Evolutionary conservation across 2,329 filamentous ascomycete genomes (phyloP).

Genomic region (Ustulina deusta): DNA sequence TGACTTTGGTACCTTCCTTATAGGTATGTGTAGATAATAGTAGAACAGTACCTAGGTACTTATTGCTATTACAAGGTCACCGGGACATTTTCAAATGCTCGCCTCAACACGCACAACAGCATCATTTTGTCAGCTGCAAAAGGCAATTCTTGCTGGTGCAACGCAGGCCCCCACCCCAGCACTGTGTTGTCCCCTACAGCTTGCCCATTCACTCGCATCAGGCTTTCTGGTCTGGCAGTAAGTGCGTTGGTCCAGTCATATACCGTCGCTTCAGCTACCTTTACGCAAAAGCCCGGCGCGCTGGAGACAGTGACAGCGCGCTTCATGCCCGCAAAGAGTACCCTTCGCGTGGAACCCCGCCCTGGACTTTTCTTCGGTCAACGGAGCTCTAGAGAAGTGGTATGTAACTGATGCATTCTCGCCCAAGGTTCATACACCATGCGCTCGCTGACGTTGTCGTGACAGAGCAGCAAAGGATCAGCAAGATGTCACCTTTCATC

Average conservation of each 20-base stretch:
- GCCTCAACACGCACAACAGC: too few relatives aligned
- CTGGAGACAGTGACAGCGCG: neutral
- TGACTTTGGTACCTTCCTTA: too few relatives aligned
- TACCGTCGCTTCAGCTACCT: neutral
- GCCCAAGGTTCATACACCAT: neutral
- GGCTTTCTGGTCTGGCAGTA: too few relatives aligned
- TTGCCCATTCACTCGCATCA: too few relatives aligned
- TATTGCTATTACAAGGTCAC: too few relatives aligned
- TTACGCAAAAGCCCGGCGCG: neutral
- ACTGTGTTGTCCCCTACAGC: too few relatives aligned
- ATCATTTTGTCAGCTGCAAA: too few relatives aligned
- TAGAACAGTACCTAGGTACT: too few relatives aligned
- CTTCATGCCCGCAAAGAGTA: neutral
- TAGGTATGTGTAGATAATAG: too few relatives aligned
- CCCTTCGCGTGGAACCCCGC: neutral
- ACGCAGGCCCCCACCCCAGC: too few relatives aligned
- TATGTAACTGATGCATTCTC: neutral
- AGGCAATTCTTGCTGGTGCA: too few relatives aligned
- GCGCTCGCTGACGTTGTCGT: neutral
- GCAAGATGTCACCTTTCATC: slow-evolving; percentile 24
- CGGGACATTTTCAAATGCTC: too few relatives aligned
- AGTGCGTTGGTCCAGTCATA: neutral
- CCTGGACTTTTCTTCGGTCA: neutral
- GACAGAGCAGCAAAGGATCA: neutral
- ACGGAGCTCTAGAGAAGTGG: neutral